Percentiles rank a stretch among this genome's conserved stretches.
phyloP scores from a whole-genome alignment of 768 basidiomycete genomes.

The Calocybe indica region DNA sequence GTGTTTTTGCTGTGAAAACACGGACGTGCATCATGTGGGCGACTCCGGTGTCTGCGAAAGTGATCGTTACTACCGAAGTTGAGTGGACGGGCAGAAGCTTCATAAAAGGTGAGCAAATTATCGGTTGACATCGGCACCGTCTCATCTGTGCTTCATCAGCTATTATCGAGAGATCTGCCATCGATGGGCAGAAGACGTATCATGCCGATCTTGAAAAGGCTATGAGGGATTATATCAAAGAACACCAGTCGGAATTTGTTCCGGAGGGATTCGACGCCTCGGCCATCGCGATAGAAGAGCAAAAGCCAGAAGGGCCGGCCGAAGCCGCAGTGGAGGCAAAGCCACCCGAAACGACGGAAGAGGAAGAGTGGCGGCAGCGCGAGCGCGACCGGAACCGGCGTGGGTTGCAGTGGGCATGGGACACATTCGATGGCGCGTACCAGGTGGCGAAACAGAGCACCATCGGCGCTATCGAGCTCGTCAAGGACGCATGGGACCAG shows the following conservation, averaged over 20 bases:
- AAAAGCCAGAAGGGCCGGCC: conserved; percentile 32
- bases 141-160: conserved; percentile 37
- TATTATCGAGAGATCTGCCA: conserved; percentile 86
- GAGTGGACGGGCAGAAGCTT: conserved; percentile 98
- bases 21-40: conserved; percentile 95
- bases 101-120: conserved; percentile 65
- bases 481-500: conserved; percentile 76
- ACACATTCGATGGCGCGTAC: conserved; percentile 74
- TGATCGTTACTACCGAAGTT: conserved; percentile 85
- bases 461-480: conserved; percentile 67
- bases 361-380: conserved; percentile 45
- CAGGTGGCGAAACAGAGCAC: conserved; percentile 69
- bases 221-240: conserved; percentile 85
- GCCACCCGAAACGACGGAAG: conserved; percentile 14
- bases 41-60: conserved; percentile 63
- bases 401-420: conserved; percentile 83
- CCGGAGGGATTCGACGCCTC: conserved; percentile 70
- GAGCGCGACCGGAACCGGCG: conserved; percentile 67
- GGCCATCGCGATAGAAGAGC: conserved; percentile 41
- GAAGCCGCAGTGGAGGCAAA: conserved; percentile 22
- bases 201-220: conserved; percentile 77
- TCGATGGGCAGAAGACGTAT: conserved; percentile 89
- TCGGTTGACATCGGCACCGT: background rate
- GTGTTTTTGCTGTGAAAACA: conserved; percentile 92
- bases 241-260: conserved; percentile 86